A percentile compares a stretch with the other conserved stretches of the same genome.
Conservation (phyloP, 306 rosid genomes). For the Pterocarpus macrocarpus region DNA sequence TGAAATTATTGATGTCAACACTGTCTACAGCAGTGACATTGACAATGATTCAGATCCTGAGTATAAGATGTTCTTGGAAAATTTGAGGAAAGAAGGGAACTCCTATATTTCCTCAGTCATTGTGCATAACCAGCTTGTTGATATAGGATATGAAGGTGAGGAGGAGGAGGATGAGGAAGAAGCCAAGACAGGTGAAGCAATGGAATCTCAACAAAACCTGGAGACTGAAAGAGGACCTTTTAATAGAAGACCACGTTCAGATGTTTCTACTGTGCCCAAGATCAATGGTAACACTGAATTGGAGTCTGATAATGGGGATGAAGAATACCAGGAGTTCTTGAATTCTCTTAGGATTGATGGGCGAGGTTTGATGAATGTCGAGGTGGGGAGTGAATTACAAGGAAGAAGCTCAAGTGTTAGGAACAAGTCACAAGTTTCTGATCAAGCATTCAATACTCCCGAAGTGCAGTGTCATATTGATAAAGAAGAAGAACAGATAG, state of each 20-base stretch:
- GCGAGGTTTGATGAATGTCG: slow-evolving; percentile 8
- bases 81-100: slow-evolving; percentile 47
- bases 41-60: slow-evolving; percentile 46
- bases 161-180: slow-evolving; percentile 37
- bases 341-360: slow-evolving; percentile 13
- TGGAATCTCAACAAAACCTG: neutral
- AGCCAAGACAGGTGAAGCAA: neutral
- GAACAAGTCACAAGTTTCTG: slow-evolving; percentile 1
- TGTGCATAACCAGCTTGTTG: slow-evolving; percentile 20
- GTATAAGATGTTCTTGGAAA: slow-evolving; percentile 48
- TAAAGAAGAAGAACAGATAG: slow-evolving; percentile 31
- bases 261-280: slow-evolving; percentile 12
- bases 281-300: slow-evolving; percentile 1
- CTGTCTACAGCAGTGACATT: neutral
- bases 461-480: neutral
- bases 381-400: neutral
- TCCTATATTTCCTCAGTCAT: slow-evolving; percentile 44
- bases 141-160: slow-evolving; percentile 44
- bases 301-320: slow-evolving; percentile 43
- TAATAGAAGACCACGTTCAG: neutral
- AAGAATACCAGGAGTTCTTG: slow-evolving; percentile 46
- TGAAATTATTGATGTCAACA: neutral
- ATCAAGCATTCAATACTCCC: neutral
- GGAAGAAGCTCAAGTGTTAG: neutral
- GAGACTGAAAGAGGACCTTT: slow-evolving; percentile 11